phyloP scores from a whole-genome alignment of 2,329 filamentous ascomycete species.

The Alternaria tenuissima region DNA sequence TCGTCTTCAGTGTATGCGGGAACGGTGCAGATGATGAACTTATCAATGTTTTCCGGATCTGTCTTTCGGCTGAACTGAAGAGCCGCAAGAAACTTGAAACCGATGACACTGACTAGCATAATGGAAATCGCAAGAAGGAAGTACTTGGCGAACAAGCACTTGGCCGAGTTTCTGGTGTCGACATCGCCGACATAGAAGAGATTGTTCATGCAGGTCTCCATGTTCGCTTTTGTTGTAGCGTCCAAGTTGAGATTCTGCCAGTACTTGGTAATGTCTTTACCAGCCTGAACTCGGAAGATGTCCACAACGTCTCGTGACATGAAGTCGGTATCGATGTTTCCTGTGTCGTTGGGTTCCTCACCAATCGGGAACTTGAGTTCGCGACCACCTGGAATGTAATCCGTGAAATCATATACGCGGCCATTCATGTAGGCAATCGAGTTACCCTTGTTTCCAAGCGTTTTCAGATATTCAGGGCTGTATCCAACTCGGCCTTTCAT shows the following conservation, averaged over 20 bases:
- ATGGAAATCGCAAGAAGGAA: constrained; percentile 86
- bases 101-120: constrained; percentile 80
- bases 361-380: constrained; percentile 63
- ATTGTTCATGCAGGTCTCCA: constrained; percentile 88
- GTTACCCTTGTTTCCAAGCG: constrained; percentile 69
- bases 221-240: constrained; percentile 65
- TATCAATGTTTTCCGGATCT: constrained; percentile 93
- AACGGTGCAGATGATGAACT: constrained; percentile 97
- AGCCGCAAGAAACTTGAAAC: constrained; percentile 96
- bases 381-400: constrained; percentile 80
- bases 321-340: constrained; percentile 70
- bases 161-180: constrained; percentile 86
- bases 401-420: constrained; percentile 87
- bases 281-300: constrained; percentile 79
- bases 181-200: constrained; percentile 93
- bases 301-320: constrained; percentile 78
- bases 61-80: constrained; percentile 93
- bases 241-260: constrained; percentile 77
- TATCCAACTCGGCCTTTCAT: constrained; percentile 90
- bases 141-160: constrained; percentile 89
- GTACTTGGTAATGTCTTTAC: constrained; percentile 81
- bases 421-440: constrained; percentile 80
- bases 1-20: constrained; percentile 98
- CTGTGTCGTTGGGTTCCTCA: constrained; percentile 55
- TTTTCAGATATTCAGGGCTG: constrained; percentile 77